These are phyloP conservation scores for Neurospora discreta DNA, from an alignment of 495 filamentous ascomycete genomes.

Conservation along the genomic window DNA sequence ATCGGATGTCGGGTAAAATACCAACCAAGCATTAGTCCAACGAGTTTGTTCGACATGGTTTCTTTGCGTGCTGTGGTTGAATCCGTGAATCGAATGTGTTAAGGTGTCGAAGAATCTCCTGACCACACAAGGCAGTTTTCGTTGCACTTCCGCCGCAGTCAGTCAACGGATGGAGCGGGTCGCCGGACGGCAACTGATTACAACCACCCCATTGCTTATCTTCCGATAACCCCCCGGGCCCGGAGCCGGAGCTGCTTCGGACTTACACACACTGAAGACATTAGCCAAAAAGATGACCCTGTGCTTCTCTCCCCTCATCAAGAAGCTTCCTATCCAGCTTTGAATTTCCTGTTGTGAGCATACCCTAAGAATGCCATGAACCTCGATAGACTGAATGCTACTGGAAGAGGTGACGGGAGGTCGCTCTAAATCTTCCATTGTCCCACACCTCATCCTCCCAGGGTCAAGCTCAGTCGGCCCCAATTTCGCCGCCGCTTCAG, in stretches of 20 bases:
- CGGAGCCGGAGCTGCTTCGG: background rate
- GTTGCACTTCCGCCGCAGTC: background rate
- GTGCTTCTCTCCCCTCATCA: background rate
- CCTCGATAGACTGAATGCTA: background rate
- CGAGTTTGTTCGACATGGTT: background rate
- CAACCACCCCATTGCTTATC: background rate
- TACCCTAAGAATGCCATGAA: background rate
- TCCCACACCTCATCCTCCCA: background rate
- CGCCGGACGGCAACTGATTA: background rate
- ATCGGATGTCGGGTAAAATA: background rate
- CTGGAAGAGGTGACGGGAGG: background rate
- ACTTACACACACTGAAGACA: background rate
- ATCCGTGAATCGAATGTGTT: background rate
- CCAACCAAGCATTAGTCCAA: background rate
- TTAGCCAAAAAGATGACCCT: background rate
- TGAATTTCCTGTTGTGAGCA: background rate
- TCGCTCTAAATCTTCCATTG: background rate
- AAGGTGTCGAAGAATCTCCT: background rate
- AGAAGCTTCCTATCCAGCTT: background rate
- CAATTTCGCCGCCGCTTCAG: background rate
- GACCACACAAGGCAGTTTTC: background rate
- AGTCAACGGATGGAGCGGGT: background rate
- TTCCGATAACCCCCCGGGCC: background rate
- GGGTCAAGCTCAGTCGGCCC: background rate
- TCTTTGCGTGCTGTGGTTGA: background rate